These are phyloP conservation scores for Allomyces macrogynus DNA, from an alignment of 192 early-diverging fungal species.

Conservation along the genomic window DNA sequence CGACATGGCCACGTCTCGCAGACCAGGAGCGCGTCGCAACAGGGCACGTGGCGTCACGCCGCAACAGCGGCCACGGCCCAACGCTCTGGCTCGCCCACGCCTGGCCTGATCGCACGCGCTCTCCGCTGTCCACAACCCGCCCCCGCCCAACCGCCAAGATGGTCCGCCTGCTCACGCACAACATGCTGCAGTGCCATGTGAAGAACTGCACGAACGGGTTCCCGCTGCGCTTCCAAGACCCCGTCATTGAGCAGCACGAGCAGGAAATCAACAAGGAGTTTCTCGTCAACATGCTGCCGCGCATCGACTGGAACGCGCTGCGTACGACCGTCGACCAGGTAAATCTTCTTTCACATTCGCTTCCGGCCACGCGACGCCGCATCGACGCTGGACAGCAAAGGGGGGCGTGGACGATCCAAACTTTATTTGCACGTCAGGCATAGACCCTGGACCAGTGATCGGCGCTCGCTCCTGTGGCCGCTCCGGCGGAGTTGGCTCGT, in stretches of 20 bases:
- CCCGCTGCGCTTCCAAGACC: slow-evolving; percentile 70
- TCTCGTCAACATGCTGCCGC: slow-evolving; percentile 54
- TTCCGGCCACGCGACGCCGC: not conserved
- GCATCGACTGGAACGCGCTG: slow-evolving; percentile 59
- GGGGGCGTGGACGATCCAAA: not conserved
- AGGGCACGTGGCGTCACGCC: too few species aligned
- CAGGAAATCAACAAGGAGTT: slow-evolving; percentile 77
- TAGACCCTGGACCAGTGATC: slow-evolving; percentile 2
- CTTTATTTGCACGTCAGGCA: slow-evolving; percentile 15
- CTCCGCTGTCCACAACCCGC: too few species aligned
- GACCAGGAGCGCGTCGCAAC: too few species aligned
- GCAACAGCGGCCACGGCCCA: too few species aligned
- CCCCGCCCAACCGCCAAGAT: not conserved
- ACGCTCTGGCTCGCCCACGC: too few species aligned
- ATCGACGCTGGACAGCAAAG: not conserved
- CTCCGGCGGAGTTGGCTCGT: too few species aligned
- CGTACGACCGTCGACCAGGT: slow-evolving; percentile 41
- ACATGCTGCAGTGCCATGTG: slow-evolving; percentile 97
- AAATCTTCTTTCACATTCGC: slow-evolving; percentile 4
- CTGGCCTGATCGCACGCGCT: too few species aligned
- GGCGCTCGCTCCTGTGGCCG: too few species aligned
- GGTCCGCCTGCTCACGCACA: slow-evolving; percentile 87
- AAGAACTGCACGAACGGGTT: slow-evolving; percentile 83
- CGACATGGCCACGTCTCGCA: too few species aligned
- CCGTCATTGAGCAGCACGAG: slow-evolving; percentile 61